These are phyloP conservation scores for Dimocarpus longan DNA, from an alignment of 345 rosid genomes.

Conservation along the genomic window DNA sequence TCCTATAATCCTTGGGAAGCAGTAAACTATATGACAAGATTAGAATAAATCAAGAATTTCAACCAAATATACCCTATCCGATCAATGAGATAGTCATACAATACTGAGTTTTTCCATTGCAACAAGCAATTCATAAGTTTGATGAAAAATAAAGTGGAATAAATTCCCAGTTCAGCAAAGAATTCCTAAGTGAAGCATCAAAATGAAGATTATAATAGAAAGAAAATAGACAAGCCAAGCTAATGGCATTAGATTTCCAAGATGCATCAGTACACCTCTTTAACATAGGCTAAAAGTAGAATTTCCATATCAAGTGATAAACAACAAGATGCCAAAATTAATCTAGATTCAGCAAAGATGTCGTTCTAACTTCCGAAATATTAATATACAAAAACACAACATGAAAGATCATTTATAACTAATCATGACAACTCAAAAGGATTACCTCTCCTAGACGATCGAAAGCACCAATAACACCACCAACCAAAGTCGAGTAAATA, in stretches of 20 bases:
- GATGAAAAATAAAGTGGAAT: neutral
- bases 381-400: neutral
- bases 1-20: no score
- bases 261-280: conserved; percentile 5
- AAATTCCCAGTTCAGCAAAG: neutral
- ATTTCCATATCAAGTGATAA: conserved; percentile 10
- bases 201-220: neutral
- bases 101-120: neutral
- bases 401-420: neutral
- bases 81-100: neutral
- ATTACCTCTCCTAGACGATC: conserved; percentile 96
- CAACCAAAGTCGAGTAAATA: conserved; percentile 80
- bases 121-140: neutral
- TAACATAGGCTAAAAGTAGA: neutral
- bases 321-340: neutral
- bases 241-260: neutral
- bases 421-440: conserved; percentile 6
- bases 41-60: neutral
- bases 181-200: neutral
- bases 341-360: neutral
- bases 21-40: no score
- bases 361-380: neutral
- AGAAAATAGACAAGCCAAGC: neutral
- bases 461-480: conserved; percentile 93
- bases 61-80: neutral